Percentiles rank a stretch among this genome's conserved stretches.
Evolutionary conservation across 1,139 yeast species (phyloP).

Genomic region (Candida dubliniensis): DNA sequence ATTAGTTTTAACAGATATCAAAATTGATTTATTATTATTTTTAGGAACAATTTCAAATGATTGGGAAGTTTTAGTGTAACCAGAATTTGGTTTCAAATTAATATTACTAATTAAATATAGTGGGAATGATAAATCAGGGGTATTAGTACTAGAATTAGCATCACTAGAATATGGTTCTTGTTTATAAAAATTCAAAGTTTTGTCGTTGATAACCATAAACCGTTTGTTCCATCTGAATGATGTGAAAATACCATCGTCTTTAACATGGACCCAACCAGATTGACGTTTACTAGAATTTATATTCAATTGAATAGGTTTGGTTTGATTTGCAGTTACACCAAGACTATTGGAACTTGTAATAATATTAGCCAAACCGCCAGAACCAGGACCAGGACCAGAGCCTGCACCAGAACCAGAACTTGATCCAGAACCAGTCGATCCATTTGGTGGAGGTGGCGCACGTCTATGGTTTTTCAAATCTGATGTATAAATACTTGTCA

Average conservation of each 20-base stretch:
- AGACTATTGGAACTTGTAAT: not conserved
- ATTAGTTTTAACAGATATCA: constrained; percentile 74
- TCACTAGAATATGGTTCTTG: constrained; percentile 50
- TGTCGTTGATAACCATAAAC: constrained; percentile 73
- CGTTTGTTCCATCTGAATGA: constrained; percentile 92
- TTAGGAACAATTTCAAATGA: constrained; percentile 75
- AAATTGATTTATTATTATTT: constrained; percentile 57
- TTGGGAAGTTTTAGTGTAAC: constrained; percentile 65
- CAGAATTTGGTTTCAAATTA: constrained; percentile 40
- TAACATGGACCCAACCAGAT: constrained; percentile 85
- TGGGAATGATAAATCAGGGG: constrained; percentile 44
- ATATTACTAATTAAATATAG: constrained; percentile 40
- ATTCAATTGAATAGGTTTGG: constrained; percentile 20
- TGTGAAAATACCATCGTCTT: constrained; percentile 81
- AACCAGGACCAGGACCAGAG: too few species aligned
- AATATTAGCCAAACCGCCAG: too few species aligned
- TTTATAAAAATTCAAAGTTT: constrained; percentile 73
- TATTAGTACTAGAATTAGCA: constrained; percentile 19
- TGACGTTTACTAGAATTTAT: constrained; percentile 35
- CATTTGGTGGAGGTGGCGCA: constrained; percentile 43
- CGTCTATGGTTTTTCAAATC: constrained; percentile 45
- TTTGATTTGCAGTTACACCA: constrained; percentile 12
- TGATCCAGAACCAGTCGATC: not conserved
- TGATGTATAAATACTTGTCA: constrained; percentile 52
- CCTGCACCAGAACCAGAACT: too few species aligned